Evolutionary conservation across 176 grass and related monocot genomes (phyloP).

Genomic region (Raddia distichophylla): DNA sequence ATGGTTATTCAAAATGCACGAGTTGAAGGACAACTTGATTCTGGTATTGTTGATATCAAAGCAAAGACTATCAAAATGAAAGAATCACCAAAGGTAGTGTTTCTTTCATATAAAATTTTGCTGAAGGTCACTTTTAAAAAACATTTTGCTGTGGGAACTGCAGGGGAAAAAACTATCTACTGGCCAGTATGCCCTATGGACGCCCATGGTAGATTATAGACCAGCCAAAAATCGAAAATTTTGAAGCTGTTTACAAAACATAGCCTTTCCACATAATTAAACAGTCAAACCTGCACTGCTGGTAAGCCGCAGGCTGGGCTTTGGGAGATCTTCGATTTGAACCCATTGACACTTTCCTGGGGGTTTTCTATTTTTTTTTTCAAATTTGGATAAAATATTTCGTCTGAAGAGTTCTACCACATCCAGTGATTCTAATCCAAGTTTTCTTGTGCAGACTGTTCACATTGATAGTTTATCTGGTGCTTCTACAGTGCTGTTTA

Average conservation of each 20-base stretch:
- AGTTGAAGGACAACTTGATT: constrained; percentile 91
- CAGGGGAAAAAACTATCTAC: too few relatives aligned
- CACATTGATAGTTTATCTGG: constrained; percentile 82
- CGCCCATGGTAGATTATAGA: neutral
- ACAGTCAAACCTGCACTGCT: neutral
- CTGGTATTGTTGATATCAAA: constrained; percentile 95
- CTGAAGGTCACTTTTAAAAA: too few relatives aligned
- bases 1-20: constrained; percentile 76
- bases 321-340: neutral
- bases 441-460: constrained; percentile 73
- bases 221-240: neutral
- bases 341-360: too few relatives aligned
- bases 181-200: too few relatives aligned
- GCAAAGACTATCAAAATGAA: constrained; percentile 81
- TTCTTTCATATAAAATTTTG: neutral
- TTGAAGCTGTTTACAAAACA: neutral
- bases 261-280: constrained; percentile 11
- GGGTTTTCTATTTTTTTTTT: too few relatives aligned
- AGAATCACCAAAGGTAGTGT: constrained; percentile 71
- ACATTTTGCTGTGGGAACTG: too few relatives aligned
- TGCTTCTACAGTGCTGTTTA: constrained; percentile 84
- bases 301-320: neutral
- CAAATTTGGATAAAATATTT: neutral
- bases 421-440: constrained; percentile 23
- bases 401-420: neutral